Evolutionary conservation across 2,329 filamentous ascomycete species (phyloP).

Genomic region (Hypomyces rosellus): DNA sequence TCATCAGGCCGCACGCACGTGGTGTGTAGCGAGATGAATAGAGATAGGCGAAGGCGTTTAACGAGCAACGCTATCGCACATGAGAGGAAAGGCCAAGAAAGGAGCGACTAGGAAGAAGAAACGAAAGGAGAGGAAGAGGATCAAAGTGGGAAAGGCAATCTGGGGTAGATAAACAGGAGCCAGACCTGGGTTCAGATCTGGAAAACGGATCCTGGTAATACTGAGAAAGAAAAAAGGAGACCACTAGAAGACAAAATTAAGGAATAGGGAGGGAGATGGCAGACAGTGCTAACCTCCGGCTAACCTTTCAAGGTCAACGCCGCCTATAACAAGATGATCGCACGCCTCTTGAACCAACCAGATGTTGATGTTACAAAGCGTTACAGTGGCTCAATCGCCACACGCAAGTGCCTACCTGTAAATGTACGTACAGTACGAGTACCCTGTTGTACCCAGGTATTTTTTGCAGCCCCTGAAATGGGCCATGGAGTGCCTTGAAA

Average conservation of each 20-base stretch:
- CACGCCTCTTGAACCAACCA: not conserved
- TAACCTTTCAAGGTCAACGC: not conserved
- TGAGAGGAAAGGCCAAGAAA: constrained; percentile 7
- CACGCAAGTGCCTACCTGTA: not conserved
- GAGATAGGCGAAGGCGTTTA: constrained; percentile 7
- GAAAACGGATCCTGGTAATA: not conserved
- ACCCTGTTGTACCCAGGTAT: not conserved
- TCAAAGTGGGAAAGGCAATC: constrained; percentile 3
- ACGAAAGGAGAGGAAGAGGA: constrained; percentile 9
- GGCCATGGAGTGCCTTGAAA: not conserved
- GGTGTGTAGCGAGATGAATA: constrained; percentile 14
- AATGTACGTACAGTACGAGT: too few species aligned
- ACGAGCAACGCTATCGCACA: constrained; percentile 23
- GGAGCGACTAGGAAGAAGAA: constrained; percentile 4
- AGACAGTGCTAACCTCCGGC: not conserved
- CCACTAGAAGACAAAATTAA: not conserved
- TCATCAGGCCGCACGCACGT: constrained; percentile 38
- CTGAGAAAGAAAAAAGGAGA: not conserved
- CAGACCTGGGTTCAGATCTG: not conserved
- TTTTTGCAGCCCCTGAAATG: constrained; percentile 10
- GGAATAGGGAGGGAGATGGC: not conserved
- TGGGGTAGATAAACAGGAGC: not conserved
- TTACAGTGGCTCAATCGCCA: constrained; percentile 5
- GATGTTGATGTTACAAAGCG: constrained; percentile 1
- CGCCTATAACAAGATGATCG: not conserved